These are phyloP conservation scores for Paecilomyces formosus DNA, from an alignment of 2,329 filamentous ascomycete species.

Conservation along the genomic window DNA sequence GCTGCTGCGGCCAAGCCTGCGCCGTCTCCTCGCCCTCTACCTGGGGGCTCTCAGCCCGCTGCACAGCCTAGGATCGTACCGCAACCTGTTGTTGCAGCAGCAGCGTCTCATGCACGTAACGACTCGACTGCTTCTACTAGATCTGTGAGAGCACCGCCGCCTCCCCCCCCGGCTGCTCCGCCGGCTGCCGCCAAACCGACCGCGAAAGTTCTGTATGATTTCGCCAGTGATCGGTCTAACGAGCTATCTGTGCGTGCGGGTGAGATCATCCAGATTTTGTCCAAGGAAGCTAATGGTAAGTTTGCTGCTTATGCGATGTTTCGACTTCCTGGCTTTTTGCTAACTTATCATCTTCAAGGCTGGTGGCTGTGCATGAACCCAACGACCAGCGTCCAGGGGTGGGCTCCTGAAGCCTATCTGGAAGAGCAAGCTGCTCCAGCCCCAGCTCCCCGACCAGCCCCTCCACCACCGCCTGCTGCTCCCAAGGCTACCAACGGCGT, in stretches of 20 bases:
- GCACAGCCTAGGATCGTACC: conserved; percentile 20
- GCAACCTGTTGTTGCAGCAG: conserved; percentile 24
- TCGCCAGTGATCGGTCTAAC: conserved; percentile 73
- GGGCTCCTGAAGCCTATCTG: conserved; percentile 90
- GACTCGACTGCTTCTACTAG: conserved; percentile 52
- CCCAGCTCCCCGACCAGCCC: conserved; percentile 53
- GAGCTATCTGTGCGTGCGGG: conserved; percentile 75
- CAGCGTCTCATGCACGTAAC: conserved; percentile 39
- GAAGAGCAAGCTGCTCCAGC: conserved; percentile 59
- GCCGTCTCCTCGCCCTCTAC: conserved; percentile 28
- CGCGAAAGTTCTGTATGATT: conserved; percentile 90
- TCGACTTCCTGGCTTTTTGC: conserved; percentile 7
- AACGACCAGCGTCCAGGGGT: conserved; percentile 66
- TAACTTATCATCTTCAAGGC: conserved; percentile 48
- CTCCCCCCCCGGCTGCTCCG: conserved; percentile 56
- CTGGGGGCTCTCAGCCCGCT: conserved; percentile 10
- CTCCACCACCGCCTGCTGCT: conserved; percentile 42
- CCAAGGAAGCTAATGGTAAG: conserved; percentile 89
- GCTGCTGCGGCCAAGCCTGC: conserved; percentile 26
- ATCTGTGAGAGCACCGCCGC: conserved; percentile 47
- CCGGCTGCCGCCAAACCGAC: conserved; percentile 61
- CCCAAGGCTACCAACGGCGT: conserved; percentile 43
- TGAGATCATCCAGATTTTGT: conserved; percentile 79
- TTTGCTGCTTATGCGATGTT: conserved; percentile 23
- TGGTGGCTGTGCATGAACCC: conserved; percentile 90